Evolutionary conservation across 495 filamentous ascomycete genomes (phyloP), one percentile per base, ranked within the genome.

Genomic region (Mytilinidion resinicola): DNA sequence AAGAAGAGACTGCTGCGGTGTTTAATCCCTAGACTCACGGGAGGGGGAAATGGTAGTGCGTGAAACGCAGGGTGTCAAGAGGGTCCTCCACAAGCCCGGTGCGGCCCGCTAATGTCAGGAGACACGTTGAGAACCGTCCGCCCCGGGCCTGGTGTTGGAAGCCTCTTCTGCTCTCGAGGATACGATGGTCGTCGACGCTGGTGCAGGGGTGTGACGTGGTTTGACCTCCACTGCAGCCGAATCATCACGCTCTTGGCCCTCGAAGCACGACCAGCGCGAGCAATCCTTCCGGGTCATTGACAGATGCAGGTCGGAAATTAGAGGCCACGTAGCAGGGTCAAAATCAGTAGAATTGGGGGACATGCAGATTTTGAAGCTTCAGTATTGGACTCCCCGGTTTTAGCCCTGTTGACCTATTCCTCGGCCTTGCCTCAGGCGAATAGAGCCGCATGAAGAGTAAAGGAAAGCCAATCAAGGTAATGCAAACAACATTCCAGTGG

Each of bases 381-480:
- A 25, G 46, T 19, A 25, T 49, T 25, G 7, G 46, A 10, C 33
- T 20, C 17, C 46, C 25, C 25, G 25, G 33, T 49, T 48, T 20
- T 49, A 14, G 33, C 33, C 14, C 46, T 8, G 17, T 25, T 49
- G 15, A 25, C 46, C 46, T 30, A 49, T 14, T 25, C 46, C 46
- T 25, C 46, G 46, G 46, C 17, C 46, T 49, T 49, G 15, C 41
- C 34, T 44, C 55, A 30, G 44, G 36, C 60, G 63, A 59, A 62
- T 59, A 66, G 63, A 64, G 62, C 59, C 63, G 63, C 56, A 62
- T 60, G 52, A 56, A 59, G 63, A 44, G 56, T 47, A 42, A 55
- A 36, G 39, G 39, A 53, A 53, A 65, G 55, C 59, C 59, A 56
- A 66, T 60, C 55, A 62, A 62, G 59, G 53, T 57, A 56, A 47